Evolutionary conservation across 116 monocot species (phyloP), one percentile per base, ranked within the genome.

Genomic region (Posidonia oceanica): DNA sequence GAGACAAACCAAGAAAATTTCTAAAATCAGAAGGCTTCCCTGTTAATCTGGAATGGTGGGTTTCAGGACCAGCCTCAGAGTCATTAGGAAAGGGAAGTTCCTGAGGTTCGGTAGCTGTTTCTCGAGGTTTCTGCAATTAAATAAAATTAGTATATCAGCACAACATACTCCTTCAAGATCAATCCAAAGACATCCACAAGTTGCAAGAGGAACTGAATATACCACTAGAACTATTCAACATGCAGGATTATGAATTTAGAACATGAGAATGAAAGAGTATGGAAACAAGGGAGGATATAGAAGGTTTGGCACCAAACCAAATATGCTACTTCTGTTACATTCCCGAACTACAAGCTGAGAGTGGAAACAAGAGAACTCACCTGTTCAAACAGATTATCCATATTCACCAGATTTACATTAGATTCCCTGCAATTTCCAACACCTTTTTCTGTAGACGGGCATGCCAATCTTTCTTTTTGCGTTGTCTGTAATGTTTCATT

Each of bases 41-140:
- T 21, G 4, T 29, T 39, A 23, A 16, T 18, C 15, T 65, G 12
- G 41, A 29, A 57, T 60, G 41, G 12, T 51, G 58, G 12, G 15
- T 51, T 39, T 52, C 68, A 67, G 48, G 68, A 29, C 40, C 37
- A 37, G 42, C 4, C 41, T 44, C 42, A 16, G 17, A 14, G 38
- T 66, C 18, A 20, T 2, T 16, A 3, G 14, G n/a, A 67, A 44
- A 67, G 20, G 20, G 41, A 20, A 20, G 14, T 59, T 67, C 58
- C 8, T 67, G 66, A 56, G 14, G 41, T 5, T n/a, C 41, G 48
- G 7, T 16, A 16, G 48, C 41, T 40, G 22, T 52, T 59, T 61
- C 68, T 69, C 42, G 57, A 75, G 36, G 29, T 38, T 3, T 53
- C 56, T 66, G 67, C 39, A 66, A 64, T 52, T 56, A 48, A 4